Evolutionary conservation across 768 basidiomycete species (phyloP), one percentile per base, ranked within the genome.

Genomic region (Coprinopsis cinerea): DNA sequence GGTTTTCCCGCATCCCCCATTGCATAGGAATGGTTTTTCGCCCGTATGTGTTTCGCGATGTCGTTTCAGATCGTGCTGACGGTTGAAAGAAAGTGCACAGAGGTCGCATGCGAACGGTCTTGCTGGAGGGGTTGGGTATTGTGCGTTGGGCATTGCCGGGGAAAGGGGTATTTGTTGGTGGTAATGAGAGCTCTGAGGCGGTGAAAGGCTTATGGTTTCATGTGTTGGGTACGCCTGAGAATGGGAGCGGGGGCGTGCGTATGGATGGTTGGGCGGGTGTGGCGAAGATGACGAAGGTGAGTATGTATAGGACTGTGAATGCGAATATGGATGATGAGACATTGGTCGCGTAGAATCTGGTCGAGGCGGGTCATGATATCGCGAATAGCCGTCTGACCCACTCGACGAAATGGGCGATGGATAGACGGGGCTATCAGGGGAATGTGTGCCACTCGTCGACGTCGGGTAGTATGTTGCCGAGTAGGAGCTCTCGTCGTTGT

Each of bases 21-120:
- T 89, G 65, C 88, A 91, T 15, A 81, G 65, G 67, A 81, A 91
- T 7, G 88, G 88, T 63, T 89, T 90, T 65, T 90, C 88, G 30
- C 88, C 88, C 4, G 85, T 85, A 67, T 90, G 88, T 22, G 86
- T 90, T 58, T 90, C 87, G 55, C 84, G 74, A 67, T 92, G 88
- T 28, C 88, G 78, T 62, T 90, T 90, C 61, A 91, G 64, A 64
- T 92, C 88, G 61, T 92, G 88, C 62, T 88, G 85, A 37, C 88
- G 79, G 61, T 88, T 88, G 71, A 92, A 92, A 18, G 88, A 89
- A 54, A 90, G 64, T 10, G 86, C 76, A 62, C 88, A 92, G 55
- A 88, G 63, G 56, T 85, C 82, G 53, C 84, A 86, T 9, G 78
- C 71, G 57, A 80, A 86, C 17, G 83, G 83, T 32, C 82, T 75